These are phyloP conservation scores for Apophysomyces ossiformis DNA, from an alignment of 371 early-diverging fungal species.

Conservation along the genomic window DNA sequence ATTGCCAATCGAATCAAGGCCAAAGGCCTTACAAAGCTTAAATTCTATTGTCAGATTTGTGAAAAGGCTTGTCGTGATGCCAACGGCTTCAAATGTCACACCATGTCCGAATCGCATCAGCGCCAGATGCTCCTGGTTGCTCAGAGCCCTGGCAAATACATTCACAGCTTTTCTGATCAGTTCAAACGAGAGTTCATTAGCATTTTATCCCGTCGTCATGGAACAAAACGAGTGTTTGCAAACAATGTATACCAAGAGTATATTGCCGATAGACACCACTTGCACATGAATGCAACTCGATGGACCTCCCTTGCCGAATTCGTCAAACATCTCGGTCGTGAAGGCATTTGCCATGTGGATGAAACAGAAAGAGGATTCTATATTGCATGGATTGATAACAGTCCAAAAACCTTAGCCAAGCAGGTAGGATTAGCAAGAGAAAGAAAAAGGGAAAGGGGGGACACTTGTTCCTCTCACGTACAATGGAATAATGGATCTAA, in stretches of 20 bases:
- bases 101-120: conserved; percentile 90
- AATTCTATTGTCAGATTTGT: conserved; percentile 96
- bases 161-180: conserved; percentile 74
- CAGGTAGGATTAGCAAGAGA: conserved; percentile 37
- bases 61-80: conserved; percentile 93
- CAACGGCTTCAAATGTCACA: conserved; percentile 97
- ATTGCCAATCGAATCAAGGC: conserved; percentile 88
- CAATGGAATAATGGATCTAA: too few species aligned
- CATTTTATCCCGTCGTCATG: conserved; percentile 76
- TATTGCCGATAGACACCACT: conserved; percentile 86
- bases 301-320: conserved; percentile 92
- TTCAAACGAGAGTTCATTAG: conserved; percentile 76
- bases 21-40: conserved; percentile 92
- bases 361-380: conserved; percentile 92
- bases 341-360: conserved; percentile 86
- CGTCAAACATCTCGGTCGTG: conserved; percentile 80
- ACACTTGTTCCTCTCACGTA: too few species aligned
- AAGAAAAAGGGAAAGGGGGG: too few species aligned
- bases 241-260: conserved; percentile 97
- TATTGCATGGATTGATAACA: conserved; percentile 91
- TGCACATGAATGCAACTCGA: conserved; percentile 96
- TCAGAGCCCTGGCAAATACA: conserved; percentile 73
- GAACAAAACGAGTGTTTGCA: conserved; percentile 85
- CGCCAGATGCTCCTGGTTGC: conserved; percentile 92
- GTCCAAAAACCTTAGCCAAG: conserved; percentile 82